These are phyloP conservation scores for Cercospora zeina DNA, from an alignment of 2,329 filamentous ascomycete genomes.

Conservation along the genomic window DNA sequence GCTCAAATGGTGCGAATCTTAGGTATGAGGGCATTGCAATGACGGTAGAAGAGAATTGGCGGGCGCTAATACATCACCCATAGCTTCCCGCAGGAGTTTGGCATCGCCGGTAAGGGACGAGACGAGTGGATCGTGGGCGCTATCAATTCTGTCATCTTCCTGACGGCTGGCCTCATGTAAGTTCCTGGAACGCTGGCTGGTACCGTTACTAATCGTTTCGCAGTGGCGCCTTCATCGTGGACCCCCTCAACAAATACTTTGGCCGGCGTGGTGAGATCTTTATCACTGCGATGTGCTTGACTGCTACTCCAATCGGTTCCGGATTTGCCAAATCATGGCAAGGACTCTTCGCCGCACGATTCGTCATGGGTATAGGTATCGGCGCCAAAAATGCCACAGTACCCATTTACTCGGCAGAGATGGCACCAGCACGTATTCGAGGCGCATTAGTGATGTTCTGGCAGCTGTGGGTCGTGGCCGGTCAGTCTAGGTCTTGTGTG, in stretches of 20 bases:
- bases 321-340: conserved; percentile 60
- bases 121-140: conserved; percentile 44
- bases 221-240: conserved; percentile 58
- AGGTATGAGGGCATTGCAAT: too few species aligned
- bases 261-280: conserved; percentile 46
- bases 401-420: conserved; percentile 47
- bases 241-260: conserved; percentile 42
- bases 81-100: conserved; percentile 38
- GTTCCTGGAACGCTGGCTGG: conserved; percentile 7
- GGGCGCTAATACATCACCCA: neutral
- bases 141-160: conserved; percentile 56
- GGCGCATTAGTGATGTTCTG: conserved; percentile 77
- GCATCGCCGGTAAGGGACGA: conserved; percentile 31
- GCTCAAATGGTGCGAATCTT: conserved; percentile 37
- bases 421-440: conserved; percentile 54
- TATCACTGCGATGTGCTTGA: conserved; percentile 52
- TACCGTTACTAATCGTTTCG: conserved; percentile 1
- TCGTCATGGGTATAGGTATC: conserved; percentile 66
- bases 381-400: conserved; percentile 49
- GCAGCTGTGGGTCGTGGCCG: conserved; percentile 62
- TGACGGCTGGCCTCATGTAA: conserved; percentile 45
- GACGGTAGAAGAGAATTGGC: too few species aligned
- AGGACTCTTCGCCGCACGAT: conserved; percentile 62
- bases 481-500: too few species aligned
- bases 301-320: conserved; percentile 67